phyloP scores from a whole-genome alignment of 257 asterid species.

The Solanum bulbocastanum region DNA sequence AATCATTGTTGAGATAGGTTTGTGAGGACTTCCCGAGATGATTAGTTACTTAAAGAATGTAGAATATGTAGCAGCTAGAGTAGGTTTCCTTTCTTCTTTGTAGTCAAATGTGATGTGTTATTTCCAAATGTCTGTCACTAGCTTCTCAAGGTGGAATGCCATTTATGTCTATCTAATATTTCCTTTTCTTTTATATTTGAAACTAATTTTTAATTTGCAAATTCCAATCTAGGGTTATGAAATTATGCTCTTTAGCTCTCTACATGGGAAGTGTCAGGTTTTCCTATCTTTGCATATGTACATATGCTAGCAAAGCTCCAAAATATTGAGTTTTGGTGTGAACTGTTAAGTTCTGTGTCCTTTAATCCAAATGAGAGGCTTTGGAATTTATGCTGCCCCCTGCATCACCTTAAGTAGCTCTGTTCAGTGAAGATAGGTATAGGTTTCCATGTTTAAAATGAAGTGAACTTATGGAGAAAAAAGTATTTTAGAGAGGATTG shows the following conservation, averaged over 20 bases:
- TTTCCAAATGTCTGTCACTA: background rate
- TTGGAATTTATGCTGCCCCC: background rate
- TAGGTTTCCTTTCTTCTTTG: background rate
- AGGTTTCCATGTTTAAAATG: background rate
- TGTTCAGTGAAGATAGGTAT: background rate
- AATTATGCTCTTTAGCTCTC: background rate
- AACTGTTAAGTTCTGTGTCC: background rate
- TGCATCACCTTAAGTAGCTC: background rate
- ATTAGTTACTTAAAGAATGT: background rate
- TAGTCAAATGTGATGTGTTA: background rate
- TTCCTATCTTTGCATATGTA: background rate
- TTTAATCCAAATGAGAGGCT: background rate
- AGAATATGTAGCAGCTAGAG: background rate
- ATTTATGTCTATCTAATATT: background rate
- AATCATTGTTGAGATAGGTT: background rate
- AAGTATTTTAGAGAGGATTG: background rate
- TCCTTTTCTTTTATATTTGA: background rate
- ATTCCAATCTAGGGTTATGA: background rate
- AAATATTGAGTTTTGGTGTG: background rate
- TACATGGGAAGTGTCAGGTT: background rate
- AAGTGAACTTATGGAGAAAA: background rate
- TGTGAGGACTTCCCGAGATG: background rate
- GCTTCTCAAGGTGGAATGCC: background rate
- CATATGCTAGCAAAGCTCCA: background rate
- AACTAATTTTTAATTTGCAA: background rate